Conservation (phyloP, 805 yeast species). For the Spathaspora hagerdaliae region DNA sequence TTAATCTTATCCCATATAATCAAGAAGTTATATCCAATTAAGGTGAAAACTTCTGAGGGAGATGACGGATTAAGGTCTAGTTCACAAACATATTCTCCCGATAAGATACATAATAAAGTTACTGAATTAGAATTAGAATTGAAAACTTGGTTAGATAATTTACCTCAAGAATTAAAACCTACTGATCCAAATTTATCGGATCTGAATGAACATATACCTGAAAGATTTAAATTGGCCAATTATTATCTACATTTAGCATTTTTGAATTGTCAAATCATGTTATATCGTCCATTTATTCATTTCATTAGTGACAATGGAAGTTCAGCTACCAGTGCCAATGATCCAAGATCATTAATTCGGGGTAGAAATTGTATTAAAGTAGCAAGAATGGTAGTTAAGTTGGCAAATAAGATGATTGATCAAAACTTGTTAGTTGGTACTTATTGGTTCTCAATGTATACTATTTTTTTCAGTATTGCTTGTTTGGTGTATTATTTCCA, state of each 20-base stretch:
- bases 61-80: slow-evolving; percentile 5
- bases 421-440: slow-evolving; percentile 73
- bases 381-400: slow-evolving; percentile 74
- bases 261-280: slow-evolving; percentile 71
- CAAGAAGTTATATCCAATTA: slow-evolving; percentile 70
- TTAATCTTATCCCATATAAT: slow-evolving; percentile 69
- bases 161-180: slow-evolving; percentile 71
- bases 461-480: slow-evolving; percentile 85
- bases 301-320: slow-evolving; percentile 56
- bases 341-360: slow-evolving; percentile 61
- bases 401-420: slow-evolving; percentile 77
- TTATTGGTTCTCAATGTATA: slow-evolving; percentile 88
- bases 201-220: slow-evolving; percentile 30
- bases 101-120: slow-evolving; percentile 43
- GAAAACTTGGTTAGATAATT: slow-evolving; percentile 63
- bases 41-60: slow-evolving; percentile 26
- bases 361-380: slow-evolving; percentile 83
- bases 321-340: slow-evolving; percentile 28
- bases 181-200: slow-evolving; percentile 49
- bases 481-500: slow-evolving; percentile 80
- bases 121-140: slow-evolving; percentile 65
- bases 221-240: slow-evolving; percentile 67
- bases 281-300: slow-evolving; percentile 87
- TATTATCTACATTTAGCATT: slow-evolving; percentile 68
- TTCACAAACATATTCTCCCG: slow-evolving; percentile 18